phyloP scores from a whole-genome alignment of 2,329 filamentous ascomycete genomes.

The Lomentospora prolificans region DNA sequence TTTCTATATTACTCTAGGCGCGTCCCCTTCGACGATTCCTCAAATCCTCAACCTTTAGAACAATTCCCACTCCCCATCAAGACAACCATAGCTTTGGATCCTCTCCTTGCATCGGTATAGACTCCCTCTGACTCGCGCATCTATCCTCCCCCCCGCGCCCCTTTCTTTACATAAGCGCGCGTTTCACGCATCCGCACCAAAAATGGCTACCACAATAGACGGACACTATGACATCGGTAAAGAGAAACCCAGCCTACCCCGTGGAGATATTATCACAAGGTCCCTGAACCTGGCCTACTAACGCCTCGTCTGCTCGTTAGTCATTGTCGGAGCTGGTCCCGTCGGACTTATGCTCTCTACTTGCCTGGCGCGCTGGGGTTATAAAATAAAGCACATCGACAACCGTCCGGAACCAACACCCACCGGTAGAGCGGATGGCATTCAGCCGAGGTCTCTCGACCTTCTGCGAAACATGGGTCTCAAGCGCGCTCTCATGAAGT shows the following conservation, averaged over 20 bases:
- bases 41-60: no score
- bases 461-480: conserved; percentile 82
- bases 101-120: no score
- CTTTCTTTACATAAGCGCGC: no score
- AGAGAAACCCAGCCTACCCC: conserved; percentile 3
- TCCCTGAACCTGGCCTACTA: not conserved
- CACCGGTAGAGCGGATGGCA: conserved; percentile 82
- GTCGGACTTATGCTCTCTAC: conserved; percentile 82
- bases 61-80: no score
- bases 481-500: conserved; percentile 78
- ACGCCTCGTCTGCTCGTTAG: conserved; percentile 28
- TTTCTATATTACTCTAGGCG: not conserved
- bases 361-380: conserved; percentile 83
- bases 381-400: conserved; percentile 91
- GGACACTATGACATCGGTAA: conserved; percentile 35
- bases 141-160: no score
- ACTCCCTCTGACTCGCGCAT: no score
- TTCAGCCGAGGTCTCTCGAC: conserved; percentile 82
- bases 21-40: no score
- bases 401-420: conserved; percentile 76
- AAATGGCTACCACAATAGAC: conserved; percentile 2
- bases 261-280: no score
- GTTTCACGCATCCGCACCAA: no score
- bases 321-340: conserved; percentile 83
- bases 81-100: no score